These are phyloP conservation scores for Rosa lucieae DNA, from an alignment of 306 rosid species.

Conservation along the genomic window DNA sequence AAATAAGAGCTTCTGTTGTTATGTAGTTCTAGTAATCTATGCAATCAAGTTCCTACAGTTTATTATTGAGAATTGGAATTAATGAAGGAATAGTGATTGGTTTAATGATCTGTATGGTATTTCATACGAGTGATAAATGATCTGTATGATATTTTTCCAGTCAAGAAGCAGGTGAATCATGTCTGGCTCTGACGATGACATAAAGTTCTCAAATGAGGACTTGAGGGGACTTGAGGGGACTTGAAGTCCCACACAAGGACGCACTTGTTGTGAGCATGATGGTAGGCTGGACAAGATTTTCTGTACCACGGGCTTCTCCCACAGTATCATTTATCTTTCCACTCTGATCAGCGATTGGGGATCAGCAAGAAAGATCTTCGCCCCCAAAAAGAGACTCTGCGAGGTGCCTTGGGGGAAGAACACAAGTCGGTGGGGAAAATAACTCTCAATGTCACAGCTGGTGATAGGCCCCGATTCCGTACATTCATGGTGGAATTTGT, in stretches of 20 bases:
- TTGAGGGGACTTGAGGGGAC: not conserved
- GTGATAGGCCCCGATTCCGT: not conserved
- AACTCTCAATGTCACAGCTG: conserved; percentile 11
- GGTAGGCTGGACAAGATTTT: not conserved
- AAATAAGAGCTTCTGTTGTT: no score
- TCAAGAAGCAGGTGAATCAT: conserved; percentile 4
- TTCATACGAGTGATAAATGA: no score
- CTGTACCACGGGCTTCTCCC: not conserved
- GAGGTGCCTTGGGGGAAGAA: not conserved
- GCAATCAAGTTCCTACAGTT: no score
- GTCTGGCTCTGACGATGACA: not conserved
- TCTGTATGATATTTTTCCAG: not conserved
- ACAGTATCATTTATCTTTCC: not conserved
- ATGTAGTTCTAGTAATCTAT: no score
- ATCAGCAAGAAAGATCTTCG: not conserved
- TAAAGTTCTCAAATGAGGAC: not conserved
- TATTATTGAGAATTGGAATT: not conserved
- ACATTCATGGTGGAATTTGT: not conserved
- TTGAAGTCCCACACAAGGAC: not conserved
- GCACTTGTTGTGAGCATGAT: not conserved
- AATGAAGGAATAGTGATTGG: not conserved
- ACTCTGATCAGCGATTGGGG: conserved; percentile 2
- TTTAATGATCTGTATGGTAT: no score
- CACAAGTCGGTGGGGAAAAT: not conserved
- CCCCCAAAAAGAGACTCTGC: not conserved